Evolutionary conservation across 805 yeast species (phyloP), one percentile per base, ranked within the genome.

Genomic region (Yueomyces sp.): DNA sequence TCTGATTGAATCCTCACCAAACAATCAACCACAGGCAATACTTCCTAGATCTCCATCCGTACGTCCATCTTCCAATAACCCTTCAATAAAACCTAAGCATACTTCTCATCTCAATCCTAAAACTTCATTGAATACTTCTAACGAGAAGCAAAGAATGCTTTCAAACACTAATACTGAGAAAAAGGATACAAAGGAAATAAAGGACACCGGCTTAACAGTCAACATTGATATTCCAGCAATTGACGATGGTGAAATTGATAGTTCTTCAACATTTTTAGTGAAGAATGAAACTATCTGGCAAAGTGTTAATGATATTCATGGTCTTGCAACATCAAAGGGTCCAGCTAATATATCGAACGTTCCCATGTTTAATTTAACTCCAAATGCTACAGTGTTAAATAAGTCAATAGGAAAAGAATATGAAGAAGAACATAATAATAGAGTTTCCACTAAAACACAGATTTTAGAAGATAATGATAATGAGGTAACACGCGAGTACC

Each of bases 291-390:
- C 51, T 36, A 57, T 55, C 5, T 51, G 64, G 63, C 53, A 57
- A 45, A 56, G 63, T 52, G 51, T 60, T 5, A 52, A 57, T 19
- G 62, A 60, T 41, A 51, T 60, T 26, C 63, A 60, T 43, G 60
- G 54, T 5, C 42, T 55, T 41, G 43, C 47, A 19, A 40, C n/a
- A 8, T 19, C 34, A 6, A 27, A 37, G 6, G 26, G 19, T 9
- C 36, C 36, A 32, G 12, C 37, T 7, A 34, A 30, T 19, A 37
- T 28, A 1, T 28, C 38, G 4, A 43, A 40, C 19, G 6, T 2
- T 9, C 42, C 45, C 5, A 36, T 30, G 36, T 43, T 43, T 19
- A 40, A 43, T 40, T n/a, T 43, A 28, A 4, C 29, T 8, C 27
- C 36, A n/a, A 28, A 28, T 11, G 39, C 7, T 28, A 30, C 30